These are phyloP conservation scores for Volvox africanus DNA, from an alignment of 139 green algal species.

Conservation along the genomic window DNA sequence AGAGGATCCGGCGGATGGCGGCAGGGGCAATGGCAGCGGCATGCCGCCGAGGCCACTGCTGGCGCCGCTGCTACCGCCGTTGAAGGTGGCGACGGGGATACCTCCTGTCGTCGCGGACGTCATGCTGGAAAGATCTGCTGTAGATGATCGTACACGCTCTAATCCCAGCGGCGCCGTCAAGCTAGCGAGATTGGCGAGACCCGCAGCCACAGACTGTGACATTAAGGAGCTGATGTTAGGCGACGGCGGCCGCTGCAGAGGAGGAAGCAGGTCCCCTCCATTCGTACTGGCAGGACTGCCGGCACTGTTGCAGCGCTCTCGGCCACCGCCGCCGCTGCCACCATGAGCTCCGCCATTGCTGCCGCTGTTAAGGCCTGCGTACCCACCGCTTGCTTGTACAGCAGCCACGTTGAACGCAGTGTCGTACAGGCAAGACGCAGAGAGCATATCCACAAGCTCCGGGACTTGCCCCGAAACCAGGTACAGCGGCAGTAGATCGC, in stretches of 20 bases:
- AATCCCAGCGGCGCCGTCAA: background rate
- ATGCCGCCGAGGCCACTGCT: background rate
- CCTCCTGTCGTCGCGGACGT: background rate
- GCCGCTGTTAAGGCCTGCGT: background rate
- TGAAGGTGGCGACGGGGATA: background rate
- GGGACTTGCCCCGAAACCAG: slow-evolving; percentile 43
- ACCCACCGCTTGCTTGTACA: slow-evolving; percentile 42
- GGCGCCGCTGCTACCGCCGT: background rate
- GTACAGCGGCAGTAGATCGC: slow-evolving; percentile 54
- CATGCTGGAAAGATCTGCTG: background rate
- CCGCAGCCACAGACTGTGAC: background rate
- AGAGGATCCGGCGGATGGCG: too few species aligned
- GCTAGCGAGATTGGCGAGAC: background rate
- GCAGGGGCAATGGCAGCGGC: background rate
- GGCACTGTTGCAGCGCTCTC: background rate
- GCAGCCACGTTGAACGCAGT: slow-evolving; percentile 52
- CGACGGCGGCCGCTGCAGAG: slow-evolving; percentile 3
- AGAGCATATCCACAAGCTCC: slow-evolving; percentile 46
- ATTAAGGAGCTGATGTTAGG: background rate
- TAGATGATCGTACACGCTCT: background rate
- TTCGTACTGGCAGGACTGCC: background rate
- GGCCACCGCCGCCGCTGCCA: background rate
- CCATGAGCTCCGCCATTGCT: background rate
- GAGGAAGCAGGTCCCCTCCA: background rate
- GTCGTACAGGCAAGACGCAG: slow-evolving; percentile 28